Evolutionary conservation across 805 yeast species (phyloP).

Genomic region (Kockiozyma suomiensis): DNA sequence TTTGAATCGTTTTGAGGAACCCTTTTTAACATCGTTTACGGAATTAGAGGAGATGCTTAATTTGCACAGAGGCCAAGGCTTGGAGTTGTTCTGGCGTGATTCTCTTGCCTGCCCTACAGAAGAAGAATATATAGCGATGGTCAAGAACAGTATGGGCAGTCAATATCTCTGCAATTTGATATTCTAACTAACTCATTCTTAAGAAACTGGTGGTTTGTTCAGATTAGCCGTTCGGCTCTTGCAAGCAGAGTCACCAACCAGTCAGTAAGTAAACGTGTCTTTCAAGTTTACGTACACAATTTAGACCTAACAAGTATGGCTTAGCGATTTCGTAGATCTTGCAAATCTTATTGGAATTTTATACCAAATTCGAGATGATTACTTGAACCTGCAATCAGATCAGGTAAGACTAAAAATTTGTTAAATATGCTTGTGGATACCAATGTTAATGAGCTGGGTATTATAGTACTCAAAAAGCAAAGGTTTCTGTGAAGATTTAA

Average conservation of each 20-base stretch:
- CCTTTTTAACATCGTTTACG: slow-evolving; percentile 31
- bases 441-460: no score
- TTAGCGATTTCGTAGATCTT: slow-evolving; percentile 52
- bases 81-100: slow-evolving; percentile 89
- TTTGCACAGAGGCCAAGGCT: slow-evolving; percentile 86
- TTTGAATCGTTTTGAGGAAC: no score
- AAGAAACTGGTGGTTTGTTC: slow-evolving; percentile 81
- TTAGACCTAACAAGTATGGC: not conserved
- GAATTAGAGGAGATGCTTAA: slow-evolving; percentile 75
- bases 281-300: not conserved
- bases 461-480: slow-evolving; percentile 56
- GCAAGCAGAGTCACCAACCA: slow-evolving; percentile 44
- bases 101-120: slow-evolving; percentile 59
- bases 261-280: slow-evolving; percentile 16
- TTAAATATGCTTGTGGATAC: no score
- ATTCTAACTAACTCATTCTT: not conserved
- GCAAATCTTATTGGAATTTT: slow-evolving; percentile 79
- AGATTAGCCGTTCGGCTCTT: slow-evolving; percentile 70
- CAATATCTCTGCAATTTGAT: not conserved
- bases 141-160: slow-evolving; percentile 57
- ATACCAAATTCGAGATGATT: slow-evolving; percentile 87
- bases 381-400: slow-evolving; percentile 62
- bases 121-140: slow-evolving; percentile 74
- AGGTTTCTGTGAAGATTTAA: slow-evolving; percentile 82
- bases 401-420: slow-evolving; percentile 16